Evolutionary conservation across 2,329 filamentous ascomycete genomes (phyloP).

Genomic region (Diaporthe eres): DNA sequence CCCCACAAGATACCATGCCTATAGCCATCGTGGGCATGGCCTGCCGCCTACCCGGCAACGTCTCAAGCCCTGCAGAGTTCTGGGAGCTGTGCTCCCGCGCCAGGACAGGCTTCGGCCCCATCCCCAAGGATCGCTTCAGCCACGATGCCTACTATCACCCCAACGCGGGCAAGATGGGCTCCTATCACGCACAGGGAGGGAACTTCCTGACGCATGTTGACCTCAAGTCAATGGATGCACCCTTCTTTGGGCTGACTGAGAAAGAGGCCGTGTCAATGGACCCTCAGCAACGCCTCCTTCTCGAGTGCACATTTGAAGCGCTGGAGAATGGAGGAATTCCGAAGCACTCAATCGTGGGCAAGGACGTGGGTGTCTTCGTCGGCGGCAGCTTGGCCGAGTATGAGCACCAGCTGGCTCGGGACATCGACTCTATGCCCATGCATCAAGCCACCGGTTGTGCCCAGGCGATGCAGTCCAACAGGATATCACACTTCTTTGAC

Average conservation of each 20-base stretch:
- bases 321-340: slow-evolving; percentile 67
- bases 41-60: slow-evolving; percentile 61
- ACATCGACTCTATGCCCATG: slow-evolving; percentile 60
- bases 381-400: slow-evolving; percentile 65
- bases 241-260: slow-evolving; percentile 66
- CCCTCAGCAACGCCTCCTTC: slow-evolving; percentile 66
- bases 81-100: slow-evolving; percentile 60
- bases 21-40: slow-evolving; percentile 64
- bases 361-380: slow-evolving; percentile 65
- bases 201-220: slow-evolving; percentile 63
- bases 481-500: slow-evolving; percentile 69
- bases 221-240: slow-evolving; percentile 61
- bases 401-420: slow-evolving; percentile 59
- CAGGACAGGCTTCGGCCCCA: slow-evolving; percentile 56
- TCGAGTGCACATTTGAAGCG: slow-evolving; percentile 69
- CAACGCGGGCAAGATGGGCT: slow-evolving; percentile 58
- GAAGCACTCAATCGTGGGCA: slow-evolving; percentile 61
- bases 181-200: slow-evolving; percentile 54
- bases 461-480: slow-evolving; percentile 67
- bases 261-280: slow-evolving; percentile 68
- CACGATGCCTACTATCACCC: slow-evolving; percentile 56
- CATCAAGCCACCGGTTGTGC: slow-evolving; percentile 66
- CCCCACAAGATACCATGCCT: slow-evolving; percentile 49
- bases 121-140: slow-evolving; percentile 64
- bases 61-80: slow-evolving; percentile 58